Evolutionary conservation across 495 filamentous ascomycete genomes (phyloP).

Genomic region (Hypoxylon crocopeplum): DNA sequence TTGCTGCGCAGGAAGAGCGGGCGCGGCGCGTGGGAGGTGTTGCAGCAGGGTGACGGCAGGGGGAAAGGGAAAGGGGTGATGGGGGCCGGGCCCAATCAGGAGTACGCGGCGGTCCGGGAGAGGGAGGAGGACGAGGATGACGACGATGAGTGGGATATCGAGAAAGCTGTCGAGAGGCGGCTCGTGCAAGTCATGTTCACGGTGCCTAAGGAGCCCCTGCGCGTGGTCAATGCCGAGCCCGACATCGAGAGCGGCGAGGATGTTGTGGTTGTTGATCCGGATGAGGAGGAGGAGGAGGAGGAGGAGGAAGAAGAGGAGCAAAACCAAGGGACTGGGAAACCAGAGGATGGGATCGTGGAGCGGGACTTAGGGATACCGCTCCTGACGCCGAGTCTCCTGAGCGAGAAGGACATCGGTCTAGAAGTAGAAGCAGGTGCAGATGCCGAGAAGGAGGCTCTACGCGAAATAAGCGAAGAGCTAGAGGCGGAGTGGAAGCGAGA

Average conservation of each 20-base stretch:
- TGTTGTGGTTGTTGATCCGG: slow-evolving; percentile 40
- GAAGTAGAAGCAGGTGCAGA: slow-evolving; percentile 4
- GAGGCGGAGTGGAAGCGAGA: slow-evolving; percentile 32
- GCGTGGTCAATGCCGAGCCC: slow-evolving; percentile 80
- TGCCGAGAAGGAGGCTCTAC: slow-evolving; percentile 21
- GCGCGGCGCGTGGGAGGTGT: slow-evolving; percentile 50
- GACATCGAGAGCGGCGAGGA: slow-evolving; percentile 53
- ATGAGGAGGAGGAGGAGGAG: slow-evolving; percentile 17
- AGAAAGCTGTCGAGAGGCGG: slow-evolving; percentile 77
- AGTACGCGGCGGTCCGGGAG: neutral
- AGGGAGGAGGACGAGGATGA: slow-evolving; percentile 36
- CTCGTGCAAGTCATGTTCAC: slow-evolving; percentile 95
- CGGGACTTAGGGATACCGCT: slow-evolving; percentile 6
- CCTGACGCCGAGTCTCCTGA: slow-evolving; percentile 16
- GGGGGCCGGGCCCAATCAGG: slow-evolving; percentile 5
- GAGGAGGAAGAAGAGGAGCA: neutral
- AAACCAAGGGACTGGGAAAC: neutral
- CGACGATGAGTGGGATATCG: slow-evolving; percentile 89
- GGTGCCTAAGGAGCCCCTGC: slow-evolving; percentile 80
- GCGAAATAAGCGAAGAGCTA: slow-evolving; percentile 30
- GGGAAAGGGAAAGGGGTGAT: slow-evolving; percentile 7
- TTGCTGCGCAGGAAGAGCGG: slow-evolving; percentile 52
- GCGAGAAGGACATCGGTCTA: too few species aligned
- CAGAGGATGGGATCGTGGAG: slow-evolving; percentile 4
- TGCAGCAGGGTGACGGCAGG: slow-evolving; percentile 20